Evolutionary conservation across 169 alveolate species (phyloP), one percentile per base, ranked within the genome.

Genomic region (Eimeria praecox): DNA sequence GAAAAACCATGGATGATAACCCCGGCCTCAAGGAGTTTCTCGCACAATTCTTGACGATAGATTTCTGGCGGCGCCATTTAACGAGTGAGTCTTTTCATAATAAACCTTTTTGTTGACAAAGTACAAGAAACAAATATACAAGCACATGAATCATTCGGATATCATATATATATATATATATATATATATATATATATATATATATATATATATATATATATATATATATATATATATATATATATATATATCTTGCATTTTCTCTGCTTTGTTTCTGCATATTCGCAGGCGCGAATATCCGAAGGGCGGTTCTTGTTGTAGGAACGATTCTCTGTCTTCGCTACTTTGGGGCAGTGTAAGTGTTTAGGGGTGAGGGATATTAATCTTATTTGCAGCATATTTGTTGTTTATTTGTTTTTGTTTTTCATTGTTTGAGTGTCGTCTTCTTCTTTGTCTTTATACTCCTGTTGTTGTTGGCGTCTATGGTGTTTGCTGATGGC

Each of bases 271-370:
- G 10, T 35, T 30, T 12, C 20, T 71, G 46, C 82, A 18, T 30
- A 12, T 71, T 30, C 30, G 73, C 10, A 82, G 90, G 90, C 71
- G 42, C 73, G 33, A 82, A 82, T 42, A 9, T 46, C n/a, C 14
- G 14, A n/a, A 27, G 90, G 71, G 90, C 71, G 46, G 40, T 27
- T 9, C 73, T 82, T 20, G 46, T 82, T 0, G 49, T 82, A n/a
- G 90, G 62, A n/a, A 42, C n/a, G 52, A 46, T 82, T 18, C 33
- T 35, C 42, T 82, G 71, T 52, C 90, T 82, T 27, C 90, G 90
- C 49, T 82, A 82, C 33, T 82, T 82, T 8, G 90, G 90, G 71
- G 90, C 90, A 38, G 42, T 46, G 90, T 82, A 46, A 82, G 90
- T 33, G 35, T n/a, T 77, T 44, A 4, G 8, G n/a, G n/a, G n/a